Evolutionary conservation across 306 rosid species (phyloP).

Genomic region (Spatholobus suberectus): DNA sequence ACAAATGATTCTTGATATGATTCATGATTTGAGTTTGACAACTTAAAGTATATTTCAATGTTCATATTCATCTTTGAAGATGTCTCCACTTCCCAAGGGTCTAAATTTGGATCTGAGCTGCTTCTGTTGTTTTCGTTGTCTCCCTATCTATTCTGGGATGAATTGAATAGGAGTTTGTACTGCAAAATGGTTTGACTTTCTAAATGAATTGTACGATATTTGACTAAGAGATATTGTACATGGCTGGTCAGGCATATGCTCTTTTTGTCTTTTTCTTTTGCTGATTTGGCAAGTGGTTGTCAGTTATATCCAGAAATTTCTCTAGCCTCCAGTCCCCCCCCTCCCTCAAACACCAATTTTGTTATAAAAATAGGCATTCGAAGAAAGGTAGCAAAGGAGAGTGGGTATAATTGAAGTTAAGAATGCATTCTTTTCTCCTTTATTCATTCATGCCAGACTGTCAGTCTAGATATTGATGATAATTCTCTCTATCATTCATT

Average conservation of each 20-base stretch:
- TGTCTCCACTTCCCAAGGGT: background rate
- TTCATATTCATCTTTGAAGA: background rate
- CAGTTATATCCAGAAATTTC: background rate
- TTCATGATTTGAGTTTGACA: background rate
- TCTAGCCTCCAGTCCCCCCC: background rate
- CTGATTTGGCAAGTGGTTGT: constrained; percentile 2
- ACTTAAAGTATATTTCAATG: background rate
- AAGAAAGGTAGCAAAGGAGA: constrained; percentile 33
- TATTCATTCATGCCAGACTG: constrained; percentile 21
- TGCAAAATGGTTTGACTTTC: constrained; percentile 15
- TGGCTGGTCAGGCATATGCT: constrained; percentile 6
- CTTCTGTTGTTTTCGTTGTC: constrained; percentile 15
- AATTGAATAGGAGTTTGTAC: constrained; percentile 3
- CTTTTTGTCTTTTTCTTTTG: background rate
- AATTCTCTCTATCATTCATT: constrained; percentile 6
- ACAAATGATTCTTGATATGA: background rate
- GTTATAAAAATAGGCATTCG: background rate
- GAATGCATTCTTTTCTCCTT: constrained; percentile 21
- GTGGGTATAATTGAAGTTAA: constrained; percentile 25
- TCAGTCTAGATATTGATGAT: constrained; percentile 12
- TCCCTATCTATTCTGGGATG: background rate
- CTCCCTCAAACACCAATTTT: background rate
- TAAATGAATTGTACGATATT: background rate
- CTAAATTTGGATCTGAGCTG: constrained; percentile 26
- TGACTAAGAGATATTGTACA: background rate